Evolutionary conservation across 805 yeast genomes (phyloP), one percentile per base, ranked within the genome.

Genomic region (Clavispora santaluciae): DNA sequence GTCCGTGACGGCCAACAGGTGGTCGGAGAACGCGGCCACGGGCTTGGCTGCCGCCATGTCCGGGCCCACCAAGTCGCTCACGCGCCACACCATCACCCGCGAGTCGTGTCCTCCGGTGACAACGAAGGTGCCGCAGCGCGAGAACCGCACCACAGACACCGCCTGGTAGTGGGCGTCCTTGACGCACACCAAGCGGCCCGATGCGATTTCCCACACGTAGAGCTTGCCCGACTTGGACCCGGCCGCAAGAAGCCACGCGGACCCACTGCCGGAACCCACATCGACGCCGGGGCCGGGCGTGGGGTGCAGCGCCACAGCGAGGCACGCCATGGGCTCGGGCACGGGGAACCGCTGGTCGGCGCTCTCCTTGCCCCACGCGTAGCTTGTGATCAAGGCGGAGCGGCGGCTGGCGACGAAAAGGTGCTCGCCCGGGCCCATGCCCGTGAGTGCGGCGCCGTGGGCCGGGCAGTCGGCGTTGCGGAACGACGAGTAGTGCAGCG

Each of bases 131-230:
- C 72, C 72, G 55, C 88, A 85, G 10, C 63, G 48, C 1, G 85
- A 66, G 52, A 85, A 78, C 48, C 70, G 72, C 25, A 91, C 58
- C 23, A 70, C 72, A 0, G 82, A 73, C 6, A 88, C 74, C 6
- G 73, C 69, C 62, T 91, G 97, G 60, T 87, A 91, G 64, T 91
- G 98, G 1, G 87, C 82, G 38, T 86, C 90, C 54, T 78, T 79
- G 4, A 79, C 95, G 35, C 76, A 69, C 18, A 90, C 55, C 35
- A 93, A 68, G 18, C 77, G 63, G 0, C 98, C 98, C 2, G 93
- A 83, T 8, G 72, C 61, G 38, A 90, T 56, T 52, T 88, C 95
- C 98, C 98, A 91, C 1, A 90, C 60, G 55, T 85, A 85, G 12
- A 93, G 47, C 49, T 81, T 76, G 10, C 98, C 98, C n/a, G 82